Base-by-base conservation (phyloP, 495 filamentous ascomycete species). In the Penicillium alfredii region DNA sequence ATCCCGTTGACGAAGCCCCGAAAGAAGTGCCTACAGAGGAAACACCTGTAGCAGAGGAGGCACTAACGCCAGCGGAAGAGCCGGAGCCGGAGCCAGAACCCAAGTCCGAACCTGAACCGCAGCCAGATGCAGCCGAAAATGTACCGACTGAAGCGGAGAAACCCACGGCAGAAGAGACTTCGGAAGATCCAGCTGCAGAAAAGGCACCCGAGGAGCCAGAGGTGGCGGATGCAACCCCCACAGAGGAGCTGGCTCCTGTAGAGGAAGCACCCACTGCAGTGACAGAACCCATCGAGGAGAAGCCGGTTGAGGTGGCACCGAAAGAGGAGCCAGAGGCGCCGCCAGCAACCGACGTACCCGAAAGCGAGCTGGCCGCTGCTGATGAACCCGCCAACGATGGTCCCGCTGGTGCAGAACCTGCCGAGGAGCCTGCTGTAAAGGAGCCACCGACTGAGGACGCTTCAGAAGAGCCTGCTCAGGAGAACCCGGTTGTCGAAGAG, bases 381-480 rank as follows among this genome's bases (percentile, higher is more conserved):
- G 30, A 39, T 4, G 30, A 45, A 10, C 18, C 42, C 6, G 10
- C 15, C 11, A 11, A 20, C 8, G 33, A 3, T 3, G 31, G 35
- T 11, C 32, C 44, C 18, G 34, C 38, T 32, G 45, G 30, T 21
- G 28, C 24, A 20, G 14, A 30, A 17, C 20, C 29, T 19, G 24
- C 20, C 19, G 33, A 32, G 9, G 35, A 45, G 18, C 12, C 5
- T 2, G 11, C 23, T 25, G 25, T n/a, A n/a, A n/a, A n/a, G n/a
- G n/a, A n/a, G n/a, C n/a, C n/a, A n/a, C n/a, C n/a, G n/a, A n/a
- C n/a, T n/a, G n/a, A n/a, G n/a, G n/a, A n/a, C n/a, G n/a, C n/a
- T n/a, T n/a, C n/a, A n/a, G 42, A 49, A 33, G 16, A 31, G 10
- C 17, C 32, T 26, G 38, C 27, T 6, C 46, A 55, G 24, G n/a